Percentiles rank a stretch among this genome's conserved stretches.
Evolutionary conservation across 2,329 filamentous ascomycete species (phyloP).

Genomic region (Ophiognomonia clavigignenti-juglandacearum): DNA sequence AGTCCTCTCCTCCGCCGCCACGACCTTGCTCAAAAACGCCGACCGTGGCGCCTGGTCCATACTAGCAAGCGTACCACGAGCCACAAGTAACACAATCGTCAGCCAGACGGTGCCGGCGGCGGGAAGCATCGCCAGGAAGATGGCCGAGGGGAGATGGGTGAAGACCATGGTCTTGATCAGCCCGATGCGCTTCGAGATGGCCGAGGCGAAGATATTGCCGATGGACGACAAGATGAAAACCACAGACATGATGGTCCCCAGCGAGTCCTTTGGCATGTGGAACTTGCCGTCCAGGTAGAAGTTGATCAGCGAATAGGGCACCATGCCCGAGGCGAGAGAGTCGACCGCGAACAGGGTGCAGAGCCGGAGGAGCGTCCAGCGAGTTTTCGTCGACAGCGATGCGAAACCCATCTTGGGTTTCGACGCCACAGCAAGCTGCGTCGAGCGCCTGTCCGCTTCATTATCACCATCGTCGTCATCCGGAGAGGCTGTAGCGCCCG

Average conservation of each 20-base stretch:
- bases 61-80: slow-evolving; percentile 56
- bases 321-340: slow-evolving; percentile 66
- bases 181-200: slow-evolving; percentile 50
- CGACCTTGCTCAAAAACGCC: slow-evolving; percentile 63
- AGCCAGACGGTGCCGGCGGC: slow-evolving; percentile 47
- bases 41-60: slow-evolving; percentile 70
- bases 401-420: slow-evolving; percentile 11
- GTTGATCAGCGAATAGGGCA: slow-evolving; percentile 33
- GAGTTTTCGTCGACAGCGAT: slow-evolving; percentile 2
- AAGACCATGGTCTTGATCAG: slow-evolving; percentile 74
- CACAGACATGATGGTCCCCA: slow-evolving; percentile 52
- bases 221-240: slow-evolving; percentile 46
- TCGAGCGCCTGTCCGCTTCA: slow-evolving; percentile 12
- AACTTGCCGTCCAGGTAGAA: slow-evolving; percentile 16
- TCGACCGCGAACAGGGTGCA: slow-evolving; percentile 66
- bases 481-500: background rate
- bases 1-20: slow-evolving; percentile 62
- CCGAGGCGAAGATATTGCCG: slow-evolving; percentile 49
- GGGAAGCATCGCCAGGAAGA: slow-evolving; percentile 61
- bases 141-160: slow-evolving; percentile 64
- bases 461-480: slow-evolving; percentile 26
- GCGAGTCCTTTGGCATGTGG: slow-evolving; percentile 39
- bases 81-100: slow-evolving; percentile 53
- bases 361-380: slow-evolving; percentile 44
- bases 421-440: too few relatives aligned